These are phyloP conservation scores for Colletotrichum costaricense DNA, from an alignment of 2,329 filamentous ascomycete genomes.

Conservation along the genomic window DNA sequence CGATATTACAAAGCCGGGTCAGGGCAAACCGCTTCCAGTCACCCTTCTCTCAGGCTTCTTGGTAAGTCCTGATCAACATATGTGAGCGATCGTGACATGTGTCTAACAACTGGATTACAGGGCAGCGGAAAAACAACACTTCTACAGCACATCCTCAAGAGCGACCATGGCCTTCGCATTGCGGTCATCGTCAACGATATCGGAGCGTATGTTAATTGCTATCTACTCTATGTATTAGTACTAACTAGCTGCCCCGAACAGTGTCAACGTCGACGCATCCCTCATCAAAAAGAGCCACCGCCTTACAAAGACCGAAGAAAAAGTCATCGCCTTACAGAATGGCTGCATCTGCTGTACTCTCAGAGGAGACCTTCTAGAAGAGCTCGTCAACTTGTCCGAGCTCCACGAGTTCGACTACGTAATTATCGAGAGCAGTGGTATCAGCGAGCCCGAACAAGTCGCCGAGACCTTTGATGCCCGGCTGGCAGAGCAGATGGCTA, in stretches of 20 bases:
- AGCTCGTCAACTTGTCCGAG: slow-evolving; percentile 73
- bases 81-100: no score
- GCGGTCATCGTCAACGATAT: slow-evolving; percentile 82
- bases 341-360: slow-evolving; percentile 83
- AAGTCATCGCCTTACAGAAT: slow-evolving; percentile 76
- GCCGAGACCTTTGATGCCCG: slow-evolving; percentile 77
- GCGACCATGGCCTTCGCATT: slow-evolving; percentile 74
- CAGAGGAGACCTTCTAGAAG: slow-evolving; percentile 76
- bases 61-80: slow-evolving; percentile 44
- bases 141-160: slow-evolving; percentile 74
- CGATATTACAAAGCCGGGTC: not conserved
- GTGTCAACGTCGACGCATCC: slow-evolving; percentile 74
- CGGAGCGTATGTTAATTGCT: slow-evolving; percentile 57
- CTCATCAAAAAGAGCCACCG: slow-evolving; percentile 67
- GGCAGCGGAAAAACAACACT: slow-evolving; percentile 79
- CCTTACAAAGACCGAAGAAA: slow-evolving; percentile 69
- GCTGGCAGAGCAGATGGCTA: slow-evolving; percentile 59
- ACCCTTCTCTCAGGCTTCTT: slow-evolving; percentile 71
- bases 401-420: slow-evolving; percentile 76
- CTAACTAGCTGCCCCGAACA: slow-evolving; percentile 37
- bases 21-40: slow-evolving; percentile 59
- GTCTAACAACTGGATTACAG: slow-evolving; percentile 45
- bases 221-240: accelerated
- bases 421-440: slow-evolving; percentile 77
- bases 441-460: slow-evolving; percentile 79